phyloP scores from a whole-genome alignment of 768 basidiomycete genomes.

The Russula brevipes region DNA sequence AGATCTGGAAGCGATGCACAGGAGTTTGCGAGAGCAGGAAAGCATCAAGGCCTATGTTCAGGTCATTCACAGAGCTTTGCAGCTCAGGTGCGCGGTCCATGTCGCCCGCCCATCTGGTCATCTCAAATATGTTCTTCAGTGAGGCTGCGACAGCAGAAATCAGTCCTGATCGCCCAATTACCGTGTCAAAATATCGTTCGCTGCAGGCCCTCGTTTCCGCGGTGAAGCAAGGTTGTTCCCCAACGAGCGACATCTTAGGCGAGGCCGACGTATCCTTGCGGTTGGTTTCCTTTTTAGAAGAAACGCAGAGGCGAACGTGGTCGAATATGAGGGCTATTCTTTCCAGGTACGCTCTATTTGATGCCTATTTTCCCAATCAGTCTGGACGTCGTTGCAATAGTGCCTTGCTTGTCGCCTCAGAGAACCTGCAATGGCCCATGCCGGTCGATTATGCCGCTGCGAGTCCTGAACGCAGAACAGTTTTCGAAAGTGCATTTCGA shows the following conservation, averaged over 20 bases:
- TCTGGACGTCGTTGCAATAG: constrained; percentile 36
- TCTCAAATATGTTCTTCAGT: constrained; percentile 34
- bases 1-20: constrained; percentile 75
- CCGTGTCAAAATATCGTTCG: constrained; percentile 48
- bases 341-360: constrained; percentile 41
- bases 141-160: constrained; percentile 56
- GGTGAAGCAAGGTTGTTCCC: constrained; percentile 42
- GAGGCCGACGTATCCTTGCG: constrained; percentile 45
- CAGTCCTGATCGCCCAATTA: constrained; percentile 39
- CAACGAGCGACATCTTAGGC: constrained; percentile 41
- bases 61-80: constrained; percentile 63
- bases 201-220: constrained; percentile 57
- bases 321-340: constrained; percentile 60
- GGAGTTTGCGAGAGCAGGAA: constrained; percentile 70
- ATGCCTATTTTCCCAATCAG: constrained; percentile 7
- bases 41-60: constrained; percentile 72
- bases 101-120: not conserved
- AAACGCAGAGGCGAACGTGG: constrained; percentile 72
- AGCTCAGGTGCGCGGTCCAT: constrained; percentile 53
- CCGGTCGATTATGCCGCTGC: constrained; percentile 58
- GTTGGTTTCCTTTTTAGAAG: constrained; percentile 56
- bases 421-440: constrained; percentile 82
- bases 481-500: constrained; percentile 74
- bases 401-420: constrained; percentile 55
- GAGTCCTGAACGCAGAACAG: constrained; percentile 45